Percentiles rank a stretch among this genome's conserved stretches.
These are phyloP conservation scores for Pyrenochaeta sp. DNA, from an alignment of 2,329 filamentous ascomycete species.

Conservation along the genomic window DNA sequence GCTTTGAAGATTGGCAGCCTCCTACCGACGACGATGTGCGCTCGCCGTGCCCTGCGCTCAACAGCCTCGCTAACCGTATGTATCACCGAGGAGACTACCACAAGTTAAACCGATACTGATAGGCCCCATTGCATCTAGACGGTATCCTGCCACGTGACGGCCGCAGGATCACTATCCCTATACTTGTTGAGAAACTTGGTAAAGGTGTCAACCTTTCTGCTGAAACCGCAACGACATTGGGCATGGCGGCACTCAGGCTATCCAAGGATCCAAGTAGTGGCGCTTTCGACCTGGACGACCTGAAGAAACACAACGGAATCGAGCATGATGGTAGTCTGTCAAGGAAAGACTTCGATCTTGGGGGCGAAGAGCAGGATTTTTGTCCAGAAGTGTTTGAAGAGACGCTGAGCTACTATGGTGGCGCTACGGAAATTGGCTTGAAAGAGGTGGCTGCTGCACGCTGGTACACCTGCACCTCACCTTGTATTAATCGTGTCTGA, in stretches of 20 bases:
- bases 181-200: constrained; percentile 31
- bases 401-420: constrained; percentile 8
- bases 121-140: constrained; percentile 6
- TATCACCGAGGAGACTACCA: neutral
- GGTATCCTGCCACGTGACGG: constrained; percentile 44
- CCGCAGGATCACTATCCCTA: constrained; percentile 38
- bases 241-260: constrained; percentile 19
- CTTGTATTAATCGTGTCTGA: neutral
- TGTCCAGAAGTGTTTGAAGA: constrained; percentile 30
- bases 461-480: neutral
- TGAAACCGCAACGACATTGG: constrained; percentile 37
- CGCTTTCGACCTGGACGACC: constrained; percentile 41
- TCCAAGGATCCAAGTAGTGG: constrained; percentile 18
- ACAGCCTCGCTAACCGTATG: constrained; percentile 40
- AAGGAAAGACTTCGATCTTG: constrained; percentile 29
- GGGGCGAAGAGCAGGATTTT: constrained; percentile 33
- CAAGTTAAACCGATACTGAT: neutral
- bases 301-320: constrained; percentile 43
- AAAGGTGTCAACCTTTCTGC: constrained; percentile 43
- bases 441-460: constrained; percentile 14
- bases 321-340: constrained; percentile 49
- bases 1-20: constrained; percentile 28
- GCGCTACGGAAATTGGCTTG: constrained; percentile 3
- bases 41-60: constrained; percentile 43
- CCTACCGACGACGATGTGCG: constrained; percentile 18